These are phyloP conservation scores for Teratosphaeria nubilosa DNA, from an alignment of 2,329 filamentous ascomycete genomes.

Conservation along the genomic window DNA sequence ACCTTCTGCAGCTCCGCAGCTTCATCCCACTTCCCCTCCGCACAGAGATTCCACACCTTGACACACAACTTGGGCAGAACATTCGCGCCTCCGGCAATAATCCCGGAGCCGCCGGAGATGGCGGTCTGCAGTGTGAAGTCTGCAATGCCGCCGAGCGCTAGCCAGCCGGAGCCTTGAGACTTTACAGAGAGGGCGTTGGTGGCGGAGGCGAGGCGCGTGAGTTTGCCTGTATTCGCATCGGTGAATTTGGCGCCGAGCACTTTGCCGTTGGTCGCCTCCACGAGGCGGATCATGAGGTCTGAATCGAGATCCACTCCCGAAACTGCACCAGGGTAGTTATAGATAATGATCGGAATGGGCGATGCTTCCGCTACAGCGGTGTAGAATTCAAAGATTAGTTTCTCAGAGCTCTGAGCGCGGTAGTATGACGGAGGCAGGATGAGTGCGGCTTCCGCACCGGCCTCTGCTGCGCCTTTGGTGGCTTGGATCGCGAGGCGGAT, in stretches of 20 bases:
- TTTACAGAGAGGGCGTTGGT: constrained; percentile 60
- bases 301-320: constrained; percentile 84
- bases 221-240: constrained; percentile 75
- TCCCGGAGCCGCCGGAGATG: constrained; percentile 66
- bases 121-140: constrained; percentile 81
- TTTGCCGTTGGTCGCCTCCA: constrained; percentile 58
- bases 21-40: constrained; percentile 62
- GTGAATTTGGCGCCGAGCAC: constrained; percentile 88
- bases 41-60: constrained; percentile 60
- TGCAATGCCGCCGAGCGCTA: constrained; percentile 79
- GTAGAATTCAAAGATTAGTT: constrained; percentile 64
- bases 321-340: constrained; percentile 86
- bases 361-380: constrained; percentile 63
- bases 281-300: constrained; percentile 71
- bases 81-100: constrained; percentile 79
- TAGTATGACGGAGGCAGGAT: constrained; percentile 78
- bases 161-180: constrained; percentile 46
- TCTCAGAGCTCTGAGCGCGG: constrained; percentile 63
- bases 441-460: constrained; percentile 70
- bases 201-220: constrained; percentile 68
- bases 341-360: constrained; percentile 69
- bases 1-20: constrained; percentile 65
- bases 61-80: constrained; percentile 75
- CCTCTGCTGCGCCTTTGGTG: constrained; percentile 53
- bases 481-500: constrained; percentile 72